Percentiles rank a stretch among this genome's conserved stretches.
These are phyloP conservation scores for Narthecium ossifragum DNA, from an alignment of 106 monocot species.

Conservation along the genomic window DNA sequence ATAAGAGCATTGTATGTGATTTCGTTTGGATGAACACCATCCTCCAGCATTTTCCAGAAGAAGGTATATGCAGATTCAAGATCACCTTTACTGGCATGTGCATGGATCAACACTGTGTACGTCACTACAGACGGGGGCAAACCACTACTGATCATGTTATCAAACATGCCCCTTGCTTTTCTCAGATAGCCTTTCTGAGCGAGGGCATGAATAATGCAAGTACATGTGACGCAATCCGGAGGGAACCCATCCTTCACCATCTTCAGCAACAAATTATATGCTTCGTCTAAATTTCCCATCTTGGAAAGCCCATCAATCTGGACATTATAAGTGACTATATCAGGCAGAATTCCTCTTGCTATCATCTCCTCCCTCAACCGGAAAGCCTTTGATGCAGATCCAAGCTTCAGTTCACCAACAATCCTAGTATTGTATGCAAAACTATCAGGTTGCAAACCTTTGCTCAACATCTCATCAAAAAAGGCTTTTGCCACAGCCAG, in stretches of 20 bases:
- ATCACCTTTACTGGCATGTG: constrained; percentile 44
- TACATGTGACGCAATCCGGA: constrained; percentile 82
- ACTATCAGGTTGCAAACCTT: constrained; percentile 71
- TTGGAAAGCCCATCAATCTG: constrained; percentile 65
- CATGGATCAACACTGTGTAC: constrained; percentile 79
- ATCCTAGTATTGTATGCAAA: constrained; percentile 69
- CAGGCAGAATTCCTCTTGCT: constrained; percentile 40
- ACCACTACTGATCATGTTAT: constrained; percentile 40
- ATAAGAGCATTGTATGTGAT: constrained; percentile 88
- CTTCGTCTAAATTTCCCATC: constrained; percentile 37
- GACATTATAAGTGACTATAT: constrained; percentile 74
- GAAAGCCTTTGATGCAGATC: constrained; percentile 32
- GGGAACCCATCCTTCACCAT: constrained; percentile 54
- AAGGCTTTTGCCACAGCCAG: constrained; percentile 46
- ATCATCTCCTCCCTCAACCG: constrained; percentile 71
- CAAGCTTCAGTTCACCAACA: constrained; percentile 62
- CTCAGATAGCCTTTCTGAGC: constrained; percentile 37
- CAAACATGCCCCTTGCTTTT: constrained; percentile 32
- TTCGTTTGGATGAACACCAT: constrained; percentile 49
- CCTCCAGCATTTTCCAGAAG: constrained; percentile 46
- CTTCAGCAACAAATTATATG: constrained; percentile 33
- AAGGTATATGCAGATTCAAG: constrained; percentile 34
- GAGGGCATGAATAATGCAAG: constrained; percentile 85
- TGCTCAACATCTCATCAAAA: constrained; percentile 77
- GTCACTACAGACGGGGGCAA: constrained; percentile 71